phyloP scores from a whole-genome alignment of 2,329 filamentous ascomycete species.

The Talaromyces islandicus region DNA sequence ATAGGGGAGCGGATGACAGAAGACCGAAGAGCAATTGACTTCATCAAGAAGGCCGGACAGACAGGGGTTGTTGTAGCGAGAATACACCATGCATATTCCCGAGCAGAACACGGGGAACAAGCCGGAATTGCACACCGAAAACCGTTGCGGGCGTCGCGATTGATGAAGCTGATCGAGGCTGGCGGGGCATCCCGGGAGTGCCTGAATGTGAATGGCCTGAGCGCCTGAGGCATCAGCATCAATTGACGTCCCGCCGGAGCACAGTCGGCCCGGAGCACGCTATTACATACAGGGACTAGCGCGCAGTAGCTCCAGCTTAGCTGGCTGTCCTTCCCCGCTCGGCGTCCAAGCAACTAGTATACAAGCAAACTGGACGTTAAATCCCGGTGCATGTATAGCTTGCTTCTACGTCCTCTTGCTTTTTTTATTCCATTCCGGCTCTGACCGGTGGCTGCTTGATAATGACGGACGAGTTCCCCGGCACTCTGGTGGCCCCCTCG shows the following conservation, averaged over 20 bases:
- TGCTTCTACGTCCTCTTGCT: not conserved
- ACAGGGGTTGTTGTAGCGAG: not conserved
- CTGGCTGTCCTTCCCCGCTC: not conserved
- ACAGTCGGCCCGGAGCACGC: not conserved
- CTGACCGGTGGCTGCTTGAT: no score
- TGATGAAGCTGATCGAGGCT: not conserved
- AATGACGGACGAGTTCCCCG: conserved; percentile 34
- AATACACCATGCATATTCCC: not conserved
- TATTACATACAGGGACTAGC: not conserved
- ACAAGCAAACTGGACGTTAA: not conserved
- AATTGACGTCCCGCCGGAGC: not conserved
- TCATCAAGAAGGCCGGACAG: not conserved
- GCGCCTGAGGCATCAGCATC: not conserved
- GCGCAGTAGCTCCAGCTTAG: not conserved
- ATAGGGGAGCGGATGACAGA: not conserved
- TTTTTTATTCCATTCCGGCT: not conserved
- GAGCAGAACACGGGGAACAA: not conserved
- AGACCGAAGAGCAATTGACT: not conserved
- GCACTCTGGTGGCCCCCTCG: conserved; percentile 42
- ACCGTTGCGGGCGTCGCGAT: not conserved
- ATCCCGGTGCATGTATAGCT: not conserved
- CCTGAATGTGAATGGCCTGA: not conserved
- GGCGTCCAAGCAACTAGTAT: not conserved
- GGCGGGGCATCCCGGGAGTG: not conserved
- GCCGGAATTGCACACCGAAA: not conserved